Conservation (phyloP, 225 moss, liverwort and hornwort genomes). For the Takakia lepidozioides region DNA sequence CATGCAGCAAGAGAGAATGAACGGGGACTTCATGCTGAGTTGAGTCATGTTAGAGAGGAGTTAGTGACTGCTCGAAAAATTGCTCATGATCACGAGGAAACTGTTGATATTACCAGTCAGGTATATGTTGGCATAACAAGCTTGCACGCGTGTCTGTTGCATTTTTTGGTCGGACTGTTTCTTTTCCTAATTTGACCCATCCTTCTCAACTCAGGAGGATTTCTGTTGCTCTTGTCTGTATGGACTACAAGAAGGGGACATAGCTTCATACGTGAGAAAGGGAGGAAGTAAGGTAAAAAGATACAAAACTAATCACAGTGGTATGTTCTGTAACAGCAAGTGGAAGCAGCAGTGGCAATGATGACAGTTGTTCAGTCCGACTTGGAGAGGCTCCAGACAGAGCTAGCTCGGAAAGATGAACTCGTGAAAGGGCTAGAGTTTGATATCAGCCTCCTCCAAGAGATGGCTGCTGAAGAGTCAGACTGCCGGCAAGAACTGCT, state of each 20-base stretch:
- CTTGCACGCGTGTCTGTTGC: no score
- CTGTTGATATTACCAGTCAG: no score
- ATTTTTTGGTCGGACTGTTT: no score
- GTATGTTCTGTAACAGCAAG: slow-evolving; percentile 10
- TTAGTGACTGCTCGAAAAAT: slow-evolving; percentile 6
- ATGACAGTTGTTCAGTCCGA: slow-evolving; percentile 17
- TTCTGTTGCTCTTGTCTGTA: no score
- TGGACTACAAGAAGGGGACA: no score
- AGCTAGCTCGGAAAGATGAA: slow-evolving; percentile 36
- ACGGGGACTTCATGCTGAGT: slow-evolving; percentile 10
- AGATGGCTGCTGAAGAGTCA: slow-evolving; percentile 14
- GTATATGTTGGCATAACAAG: no score
- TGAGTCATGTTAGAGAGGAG: slow-evolving; percentile 9
- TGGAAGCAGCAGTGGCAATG: slow-evolving; percentile 12
- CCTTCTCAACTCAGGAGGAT: no score
- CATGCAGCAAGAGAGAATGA: slow-evolving; percentile 2
- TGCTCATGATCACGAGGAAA: slow-evolving; percentile 13
- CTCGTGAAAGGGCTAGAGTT: slow-evolving; percentile 37
- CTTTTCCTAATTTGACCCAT: no score
- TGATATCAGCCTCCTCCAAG: slow-evolving; percentile 23
- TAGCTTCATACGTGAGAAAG: no score
- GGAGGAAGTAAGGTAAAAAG: no score
- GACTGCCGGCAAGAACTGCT: slow-evolving; percentile 25
- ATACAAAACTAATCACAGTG: no score
- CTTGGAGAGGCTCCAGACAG: slow-evolving; percentile 14